These are phyloP conservation scores for Fusarium humuli DNA, from an alignment of 2,329 filamentous ascomycete species.

Conservation along the genomic window DNA sequence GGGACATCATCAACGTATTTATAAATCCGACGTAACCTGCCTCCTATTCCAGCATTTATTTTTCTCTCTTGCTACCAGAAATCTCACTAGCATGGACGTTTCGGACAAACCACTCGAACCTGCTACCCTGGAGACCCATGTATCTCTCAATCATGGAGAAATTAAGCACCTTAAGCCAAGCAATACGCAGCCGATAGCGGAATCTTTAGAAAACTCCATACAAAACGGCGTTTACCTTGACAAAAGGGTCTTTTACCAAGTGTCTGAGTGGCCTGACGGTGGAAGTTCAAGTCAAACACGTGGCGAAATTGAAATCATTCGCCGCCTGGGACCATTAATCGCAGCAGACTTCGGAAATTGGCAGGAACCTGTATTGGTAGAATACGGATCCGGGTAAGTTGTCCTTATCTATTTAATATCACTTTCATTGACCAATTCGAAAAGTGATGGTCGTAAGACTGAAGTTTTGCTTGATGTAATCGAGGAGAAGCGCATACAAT, in stretches of 20 bases:
- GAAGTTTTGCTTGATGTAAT: background rate
- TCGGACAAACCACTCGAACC: background rate
- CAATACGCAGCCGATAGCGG: background rate
- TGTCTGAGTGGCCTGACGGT: background rate
- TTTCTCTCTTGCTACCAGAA: background rate
- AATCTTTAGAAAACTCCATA: background rate
- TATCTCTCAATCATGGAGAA: background rate
- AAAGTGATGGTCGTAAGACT: background rate
- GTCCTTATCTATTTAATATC: background rate
- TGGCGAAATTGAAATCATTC: background rate
- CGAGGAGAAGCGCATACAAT: background rate
- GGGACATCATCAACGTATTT: background rate
- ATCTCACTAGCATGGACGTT: background rate
- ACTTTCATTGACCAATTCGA: background rate
- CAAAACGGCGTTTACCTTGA: background rate
- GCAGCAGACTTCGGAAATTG: background rate
- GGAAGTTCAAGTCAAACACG: background rate
- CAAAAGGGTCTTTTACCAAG: background rate
- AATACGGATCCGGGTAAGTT: background rate
- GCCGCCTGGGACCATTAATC: background rate
- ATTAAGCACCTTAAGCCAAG: background rate
- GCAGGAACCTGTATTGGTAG: background rate
- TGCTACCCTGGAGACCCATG: background rate
- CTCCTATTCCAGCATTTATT: background rate
- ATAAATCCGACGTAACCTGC: background rate